Conservation (phyloP, 2,329 filamentous ascomycete species). For the Penicillium sp. region DNA sequence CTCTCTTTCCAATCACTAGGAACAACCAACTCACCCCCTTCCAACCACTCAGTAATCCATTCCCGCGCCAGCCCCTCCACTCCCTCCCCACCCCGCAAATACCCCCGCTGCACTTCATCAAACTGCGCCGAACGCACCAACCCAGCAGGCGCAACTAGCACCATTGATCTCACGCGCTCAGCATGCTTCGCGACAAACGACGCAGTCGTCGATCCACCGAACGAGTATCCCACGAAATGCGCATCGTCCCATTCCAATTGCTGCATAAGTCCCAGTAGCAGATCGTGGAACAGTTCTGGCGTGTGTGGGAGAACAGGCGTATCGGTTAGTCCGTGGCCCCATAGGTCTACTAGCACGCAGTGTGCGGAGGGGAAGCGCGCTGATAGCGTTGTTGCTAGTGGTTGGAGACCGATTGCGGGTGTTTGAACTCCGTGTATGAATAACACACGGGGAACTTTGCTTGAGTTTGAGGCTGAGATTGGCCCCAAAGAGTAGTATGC, state of each 20-base stretch:
- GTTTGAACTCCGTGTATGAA: slow-evolving; percentile 56
- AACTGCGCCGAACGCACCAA: slow-evolving; percentile 36
- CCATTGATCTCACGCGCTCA: slow-evolving; percentile 34
- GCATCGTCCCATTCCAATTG: slow-evolving; percentile 44
- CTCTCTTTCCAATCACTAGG: slow-evolving; percentile 48
- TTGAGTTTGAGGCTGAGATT: neutral
- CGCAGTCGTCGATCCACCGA: slow-evolving; percentile 46
- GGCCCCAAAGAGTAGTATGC: slow-evolving; percentile 21
- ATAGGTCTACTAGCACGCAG: slow-evolving; percentile 51
- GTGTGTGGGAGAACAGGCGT: slow-evolving; percentile 48
- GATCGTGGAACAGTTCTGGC: slow-evolving; percentile 43
- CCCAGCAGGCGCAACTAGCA: slow-evolving; percentile 52
- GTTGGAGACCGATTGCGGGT: slow-evolving; percentile 50
- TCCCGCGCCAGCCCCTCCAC: slow-evolving; percentile 34
- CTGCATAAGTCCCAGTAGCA: slow-evolving; percentile 43
- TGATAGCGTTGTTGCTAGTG: slow-evolving; percentile 42
- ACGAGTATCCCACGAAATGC: slow-evolving; percentile 53
- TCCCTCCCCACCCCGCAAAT: slow-evolving; percentile 23
- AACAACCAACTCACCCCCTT: slow-evolving; percentile 46
- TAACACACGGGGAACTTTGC: slow-evolving; percentile 34
- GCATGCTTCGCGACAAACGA: slow-evolving; percentile 39
- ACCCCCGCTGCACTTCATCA: slow-evolving; percentile 16
- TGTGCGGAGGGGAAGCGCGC: slow-evolving; percentile 37
- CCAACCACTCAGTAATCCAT: slow-evolving; percentile 44
- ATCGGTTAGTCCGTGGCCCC: slow-evolving; percentile 56